Evolutionary conservation across 75 land plant genomes (phyloP).

Genomic region (Cupressus sempervirens): DNA sequence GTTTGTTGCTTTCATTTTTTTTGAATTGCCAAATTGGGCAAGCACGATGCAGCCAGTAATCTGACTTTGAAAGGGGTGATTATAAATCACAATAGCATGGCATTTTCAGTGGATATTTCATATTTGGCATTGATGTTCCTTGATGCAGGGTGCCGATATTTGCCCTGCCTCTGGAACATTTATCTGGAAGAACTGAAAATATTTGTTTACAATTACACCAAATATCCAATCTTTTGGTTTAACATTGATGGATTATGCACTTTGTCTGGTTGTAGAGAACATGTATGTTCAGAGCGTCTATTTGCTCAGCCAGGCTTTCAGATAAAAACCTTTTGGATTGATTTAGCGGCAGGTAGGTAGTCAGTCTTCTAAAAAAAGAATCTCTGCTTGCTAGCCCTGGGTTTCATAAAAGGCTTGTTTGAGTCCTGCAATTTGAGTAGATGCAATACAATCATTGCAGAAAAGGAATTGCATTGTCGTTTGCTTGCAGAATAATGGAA

Average conservation of each 20-base stretch:
- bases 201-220: not conserved
- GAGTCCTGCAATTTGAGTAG: slow-evolving; percentile 7
- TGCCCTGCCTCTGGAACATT: not conserved
- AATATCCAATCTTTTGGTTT: slow-evolving; percentile 4
- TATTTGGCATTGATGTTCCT: not conserved
- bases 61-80: not conserved
- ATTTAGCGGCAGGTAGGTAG: slow-evolving; percentile 3
- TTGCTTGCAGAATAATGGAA: slow-evolving; percentile 1
- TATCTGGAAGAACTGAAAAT: not conserved
- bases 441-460: not conserved
- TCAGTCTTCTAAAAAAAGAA: not conserved
- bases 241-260: not conserved
- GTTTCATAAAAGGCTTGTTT: slow-evolving; percentile 1
- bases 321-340: not conserved
- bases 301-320: slow-evolving; percentile 1
- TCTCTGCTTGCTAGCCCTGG: slow-evolving; percentile 1
- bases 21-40: not conserved
- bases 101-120: not conserved
- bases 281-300: not conserved
- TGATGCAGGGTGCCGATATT: not conserved
- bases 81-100: not conserved
- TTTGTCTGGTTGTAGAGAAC: not conserved
- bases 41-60: not conserved
- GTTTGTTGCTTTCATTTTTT: not conserved
- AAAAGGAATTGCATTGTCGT: not conserved